phyloP scores from a whole-genome alignment of 2,329 filamentous ascomycete genomes.

The Cercospora zeina region DNA sequence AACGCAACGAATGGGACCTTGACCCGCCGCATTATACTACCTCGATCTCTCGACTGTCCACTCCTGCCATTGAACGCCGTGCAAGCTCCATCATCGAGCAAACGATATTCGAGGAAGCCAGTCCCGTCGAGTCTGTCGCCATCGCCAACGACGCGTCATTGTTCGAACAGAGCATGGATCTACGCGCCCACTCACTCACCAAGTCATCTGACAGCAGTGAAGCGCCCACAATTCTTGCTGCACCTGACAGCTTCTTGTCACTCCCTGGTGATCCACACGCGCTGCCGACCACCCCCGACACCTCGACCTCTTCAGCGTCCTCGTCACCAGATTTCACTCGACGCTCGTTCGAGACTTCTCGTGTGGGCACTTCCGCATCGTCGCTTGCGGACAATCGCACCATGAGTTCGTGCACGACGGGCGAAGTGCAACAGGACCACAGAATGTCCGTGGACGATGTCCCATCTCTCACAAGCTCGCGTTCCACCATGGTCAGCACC shows the following conservation, averaged over 20 bases:
- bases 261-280: conserved; percentile 47
- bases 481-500: conserved; percentile 71
- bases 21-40: conserved; percentile 29
- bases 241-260: conserved; percentile 41
- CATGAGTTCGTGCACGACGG: conserved; percentile 69
- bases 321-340: conserved; percentile 65
- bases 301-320: conserved; percentile 57
- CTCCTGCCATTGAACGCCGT: conserved; percentile 33
- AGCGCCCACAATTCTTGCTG: conserved; percentile 40
- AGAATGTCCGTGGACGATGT: conserved; percentile 72
- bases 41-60: conserved; percentile 28
- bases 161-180: conserved; percentile 37
- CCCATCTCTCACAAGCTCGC: conserved; percentile 72
- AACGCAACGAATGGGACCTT: conserved; percentile 29
- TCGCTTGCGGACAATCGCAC: conserved; percentile 69
- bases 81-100: conserved; percentile 40
- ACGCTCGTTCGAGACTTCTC: conserved; percentile 66
- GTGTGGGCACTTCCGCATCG: conserved; percentile 73
- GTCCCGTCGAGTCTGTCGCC: conserved; percentile 44
- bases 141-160: conserved; percentile 50
- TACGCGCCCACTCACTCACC: conserved; percentile 51
- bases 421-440: conserved; percentile 70
- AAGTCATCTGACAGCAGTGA: conserved; percentile 54
- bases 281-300: conserved; percentile 60
- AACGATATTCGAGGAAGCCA: conserved; percentile 41